Conservation (phyloP, 2,329 filamentous ascomycete genomes). For the Pseudopyrenochaeta lycopersici region DNA sequence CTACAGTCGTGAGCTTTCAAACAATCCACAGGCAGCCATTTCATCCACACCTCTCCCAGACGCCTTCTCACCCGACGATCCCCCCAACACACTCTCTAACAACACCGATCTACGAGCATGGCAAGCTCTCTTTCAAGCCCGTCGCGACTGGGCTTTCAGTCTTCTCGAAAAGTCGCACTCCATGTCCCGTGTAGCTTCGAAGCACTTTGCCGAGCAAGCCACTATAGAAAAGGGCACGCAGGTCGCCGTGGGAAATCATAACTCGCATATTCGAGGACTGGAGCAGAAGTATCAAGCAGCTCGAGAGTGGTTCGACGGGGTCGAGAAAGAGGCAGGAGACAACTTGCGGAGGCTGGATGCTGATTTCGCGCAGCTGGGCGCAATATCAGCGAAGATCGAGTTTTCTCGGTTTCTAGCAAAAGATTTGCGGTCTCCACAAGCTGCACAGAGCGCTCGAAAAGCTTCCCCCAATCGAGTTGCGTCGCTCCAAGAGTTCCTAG, state of each 20-base stretch:
- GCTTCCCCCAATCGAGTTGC: constrained; percentile 25
- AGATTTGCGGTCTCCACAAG: constrained; percentile 39
- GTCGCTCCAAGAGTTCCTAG: constrained; percentile 67
- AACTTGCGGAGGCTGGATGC: constrained; percentile 73
- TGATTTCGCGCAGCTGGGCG: constrained; percentile 71
- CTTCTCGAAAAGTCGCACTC: constrained; percentile 74
- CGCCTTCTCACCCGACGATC: constrained; percentile 66
- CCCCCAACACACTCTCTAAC: constrained; percentile 83
- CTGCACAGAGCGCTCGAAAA: constrained; percentile 32
- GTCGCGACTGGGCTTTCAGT: constrained; percentile 79
- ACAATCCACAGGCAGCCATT: constrained; percentile 56
- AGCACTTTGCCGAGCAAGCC: constrained; percentile 76
- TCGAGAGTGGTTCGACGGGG: constrained; percentile 73
- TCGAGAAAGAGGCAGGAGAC: constrained; percentile 72
- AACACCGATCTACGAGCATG: constrained; percentile 85
- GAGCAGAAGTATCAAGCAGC: constrained; percentile 77
- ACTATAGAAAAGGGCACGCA: constrained; percentile 82
- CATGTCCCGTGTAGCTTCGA: constrained; percentile 69
- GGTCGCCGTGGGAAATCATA: constrained; percentile 85
- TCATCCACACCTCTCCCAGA: constrained; percentile 64
- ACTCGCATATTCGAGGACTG: constrained; percentile 75
- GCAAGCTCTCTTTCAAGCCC: constrained; percentile 83
- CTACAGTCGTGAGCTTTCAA: constrained; percentile 75
- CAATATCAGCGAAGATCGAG: constrained; percentile 69
- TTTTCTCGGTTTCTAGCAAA: constrained; percentile 65